These are phyloP conservation scores for Pelargonium nanum DNA, from an alignment of 345 rosid genomes.

Conservation along the genomic window DNA sequence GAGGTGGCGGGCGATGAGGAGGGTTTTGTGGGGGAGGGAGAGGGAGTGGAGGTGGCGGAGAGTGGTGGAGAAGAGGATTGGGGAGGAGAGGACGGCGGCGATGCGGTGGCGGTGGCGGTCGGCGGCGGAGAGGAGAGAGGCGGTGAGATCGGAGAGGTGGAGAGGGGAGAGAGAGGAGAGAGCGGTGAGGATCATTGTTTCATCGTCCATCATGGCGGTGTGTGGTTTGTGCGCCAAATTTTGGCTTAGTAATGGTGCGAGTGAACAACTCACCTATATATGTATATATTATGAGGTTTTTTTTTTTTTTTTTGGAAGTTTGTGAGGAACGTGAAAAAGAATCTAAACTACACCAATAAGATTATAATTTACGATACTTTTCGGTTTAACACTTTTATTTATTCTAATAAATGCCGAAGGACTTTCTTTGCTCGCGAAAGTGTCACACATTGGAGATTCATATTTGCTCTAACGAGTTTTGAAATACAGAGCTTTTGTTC, in stretches of 20 bases:
- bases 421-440: too few relatives aligned
- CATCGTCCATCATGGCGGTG: slow-evolving; percentile 38
- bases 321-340: too few relatives aligned
- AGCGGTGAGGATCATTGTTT: slow-evolving; percentile 41
- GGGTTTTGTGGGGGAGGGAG: slow-evolving; percentile 49
- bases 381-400: too few relatives aligned
- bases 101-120: slow-evolving; percentile 54
- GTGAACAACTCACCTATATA: not conserved
- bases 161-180: slow-evolving; percentile 48
- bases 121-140: slow-evolving; percentile 37
- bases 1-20: slow-evolving; percentile 78
- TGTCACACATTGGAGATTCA: too few relatives aligned
- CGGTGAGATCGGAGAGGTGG: slow-evolving; percentile 39
- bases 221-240: not conserved
- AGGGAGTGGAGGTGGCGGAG: slow-evolving; percentile 75
- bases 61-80: slow-evolving; percentile 61
- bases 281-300: too few relatives aligned
- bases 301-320: too few relatives aligned
- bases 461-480: too few relatives aligned
- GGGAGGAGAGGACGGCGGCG: slow-evolving; percentile 59
- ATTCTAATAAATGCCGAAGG: too few relatives aligned
- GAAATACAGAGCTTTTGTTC: too few relatives aligned
- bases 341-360: too few relatives aligned
- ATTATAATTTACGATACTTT: too few relatives aligned
- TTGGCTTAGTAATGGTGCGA: not conserved